Conservation (phyloP, 257 asterid genomes). For the Coffea eugenioides region DNA sequence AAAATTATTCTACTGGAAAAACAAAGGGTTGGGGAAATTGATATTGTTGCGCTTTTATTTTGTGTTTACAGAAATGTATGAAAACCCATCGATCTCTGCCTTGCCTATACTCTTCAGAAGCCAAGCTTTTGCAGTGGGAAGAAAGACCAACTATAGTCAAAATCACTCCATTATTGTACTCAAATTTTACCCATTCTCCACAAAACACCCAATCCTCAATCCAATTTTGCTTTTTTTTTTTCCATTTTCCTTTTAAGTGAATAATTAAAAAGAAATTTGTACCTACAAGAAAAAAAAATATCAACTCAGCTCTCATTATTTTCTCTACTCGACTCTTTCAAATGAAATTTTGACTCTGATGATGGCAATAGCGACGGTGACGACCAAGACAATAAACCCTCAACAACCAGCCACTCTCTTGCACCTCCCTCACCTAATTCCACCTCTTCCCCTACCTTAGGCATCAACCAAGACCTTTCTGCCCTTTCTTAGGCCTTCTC, state of each 20-base stretch:
- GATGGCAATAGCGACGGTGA: conserved; percentile 15
- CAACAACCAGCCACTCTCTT: neutral
- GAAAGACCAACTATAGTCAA: too few relatives aligned
- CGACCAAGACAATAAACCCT: neutral
- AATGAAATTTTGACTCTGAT: conserved; percentile 28
- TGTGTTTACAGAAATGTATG: too few relatives aligned
- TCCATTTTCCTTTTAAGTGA: neutral
- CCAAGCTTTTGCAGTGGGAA: too few relatives aligned
- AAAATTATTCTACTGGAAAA: too few relatives aligned
- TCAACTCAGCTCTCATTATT: conserved; percentile 25
- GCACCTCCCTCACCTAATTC: neutral
- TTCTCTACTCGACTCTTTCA: too few relatives aligned
- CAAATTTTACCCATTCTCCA: too few relatives aligned
- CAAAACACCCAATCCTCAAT: neutral
- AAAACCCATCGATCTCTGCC: too few relatives aligned
- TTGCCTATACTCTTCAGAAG: too few relatives aligned
- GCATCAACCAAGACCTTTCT: conserved; percentile 45
- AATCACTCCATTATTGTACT: too few relatives aligned
- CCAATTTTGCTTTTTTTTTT: too few relatives aligned
- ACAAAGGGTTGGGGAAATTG: too few relatives aligned
- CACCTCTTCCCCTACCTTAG: conserved; percentile 22
- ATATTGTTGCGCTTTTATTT: too few relatives aligned
- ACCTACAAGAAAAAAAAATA: conserved; percentile 25
- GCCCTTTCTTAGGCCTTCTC: conserved; percentile 37
- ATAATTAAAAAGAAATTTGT: neutral